Base-by-base conservation (phyloP, 139 green algal species). In the Chlamydomonas sphaeroides region DNA sequence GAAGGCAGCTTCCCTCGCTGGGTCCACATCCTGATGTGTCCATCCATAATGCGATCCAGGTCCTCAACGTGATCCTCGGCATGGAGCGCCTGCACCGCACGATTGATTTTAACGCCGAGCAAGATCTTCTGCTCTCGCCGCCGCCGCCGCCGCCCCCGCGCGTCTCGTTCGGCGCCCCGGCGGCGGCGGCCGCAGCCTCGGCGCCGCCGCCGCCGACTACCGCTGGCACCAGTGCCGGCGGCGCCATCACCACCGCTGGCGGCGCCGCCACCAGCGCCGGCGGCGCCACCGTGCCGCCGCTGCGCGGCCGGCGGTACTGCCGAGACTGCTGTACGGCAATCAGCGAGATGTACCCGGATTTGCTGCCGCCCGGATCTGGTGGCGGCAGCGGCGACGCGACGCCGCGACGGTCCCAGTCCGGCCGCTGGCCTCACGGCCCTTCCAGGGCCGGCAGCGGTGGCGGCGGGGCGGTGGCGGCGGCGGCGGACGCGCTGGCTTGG, bases 81-180 rank as follows among this genome's bases (percentile, higher is more conserved):
- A 89, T 97, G 73, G 95, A 98, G 91, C 92, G 94, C 23, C 69
- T 97, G 48, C 87, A 96, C 76, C 90, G 93, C 67, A 86, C 78
- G 32, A 70, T 90, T 30, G 78, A 87, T 21, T 90, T 88, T 78
- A 86, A 74, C 10, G 15, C 30, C 1, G 86, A 90, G 78, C 41
- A 80, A 53, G 76, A 83, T n/a, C n/a, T n/a, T n/a, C n/a, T n/a
- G n/a, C n/a, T n/a, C n/a, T n/a, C 26, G 41, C 32, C 59, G 39
- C 17, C 73, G 45, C 45, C 45, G 45, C 45, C 45, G 45, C 45
- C 45, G 45, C 51, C 33, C 6, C 25, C 56, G 56, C 56, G 23
- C 1, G 17, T 62, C 23, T 25, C 23, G 17, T 2, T 28, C 10
- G 56, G 23, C 35, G 68, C 42, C 28, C 42, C 39, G 42, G 68